These are phyloP conservation scores for Artomyces pyxidatus DNA, from an alignment of 768 basidiomycete species.

Conservation along the genomic window DNA sequence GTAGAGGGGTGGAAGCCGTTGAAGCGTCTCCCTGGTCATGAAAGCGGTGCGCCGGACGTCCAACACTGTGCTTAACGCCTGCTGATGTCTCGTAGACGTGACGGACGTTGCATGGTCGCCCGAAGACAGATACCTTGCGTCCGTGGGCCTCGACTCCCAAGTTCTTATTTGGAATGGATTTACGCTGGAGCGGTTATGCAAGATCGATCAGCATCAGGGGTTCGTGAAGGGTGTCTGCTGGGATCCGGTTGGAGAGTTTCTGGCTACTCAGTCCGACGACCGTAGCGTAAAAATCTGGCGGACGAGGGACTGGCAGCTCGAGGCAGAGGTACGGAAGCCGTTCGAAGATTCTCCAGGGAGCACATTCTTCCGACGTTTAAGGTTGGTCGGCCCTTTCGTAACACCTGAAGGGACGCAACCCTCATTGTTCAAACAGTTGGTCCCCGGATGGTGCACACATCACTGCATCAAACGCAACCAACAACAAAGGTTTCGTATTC, in stretches of 20 bases:
- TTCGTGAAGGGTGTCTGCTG: constrained; percentile 99
- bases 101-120: constrained; percentile 94
- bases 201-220: constrained; percentile 84
- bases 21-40: constrained; percentile 87
- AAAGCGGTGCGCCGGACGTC: constrained; percentile 59
- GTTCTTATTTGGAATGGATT: constrained; percentile 93
- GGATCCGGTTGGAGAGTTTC: constrained; percentile 96
- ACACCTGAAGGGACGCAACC: background rate
- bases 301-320: constrained; percentile 84
- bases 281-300: constrained; percentile 95
- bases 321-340: constrained; percentile 79
- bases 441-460: constrained; percentile 99
- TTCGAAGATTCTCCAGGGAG: constrained; percentile 92
- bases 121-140: constrained; percentile 86
- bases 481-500: constrained; percentile 93
- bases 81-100: constrained; percentile 52
- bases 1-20: constrained; percentile 96
- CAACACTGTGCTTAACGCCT: constrained; percentile 1
- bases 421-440: constrained; percentile 52
- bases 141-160: constrained; percentile 86
- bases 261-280: constrained; percentile 98
- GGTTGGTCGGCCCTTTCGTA: constrained; percentile 33
- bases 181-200: constrained; percentile 78
- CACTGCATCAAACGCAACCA: constrained; percentile 95
- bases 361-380: constrained; percentile 88